These are phyloP conservation scores for Casuarina glauca DNA, from an alignment of 306 rosid genomes.

Conservation along the genomic window DNA sequence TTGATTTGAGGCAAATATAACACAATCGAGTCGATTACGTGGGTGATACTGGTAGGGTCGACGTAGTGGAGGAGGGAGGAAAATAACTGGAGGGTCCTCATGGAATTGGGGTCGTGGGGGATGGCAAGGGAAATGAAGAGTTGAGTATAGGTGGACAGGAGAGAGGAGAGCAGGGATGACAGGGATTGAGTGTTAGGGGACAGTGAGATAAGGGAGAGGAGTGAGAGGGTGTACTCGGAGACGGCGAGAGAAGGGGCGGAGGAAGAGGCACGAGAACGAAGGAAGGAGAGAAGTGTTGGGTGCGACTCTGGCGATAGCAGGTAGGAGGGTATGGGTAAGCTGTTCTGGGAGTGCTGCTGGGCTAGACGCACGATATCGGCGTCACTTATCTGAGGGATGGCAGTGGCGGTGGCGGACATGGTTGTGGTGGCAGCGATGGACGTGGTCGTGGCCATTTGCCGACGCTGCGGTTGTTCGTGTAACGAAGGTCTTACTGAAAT, in stretches of 20 bases:
- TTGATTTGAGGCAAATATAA: conserved; percentile 28
- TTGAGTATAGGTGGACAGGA: conserved; percentile 32
- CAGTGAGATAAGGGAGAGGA: conserved; percentile 38
- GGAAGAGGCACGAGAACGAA: conserved; percentile 31
- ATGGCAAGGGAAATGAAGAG: conserved; percentile 30
- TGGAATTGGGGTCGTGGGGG: conserved; percentile 40
- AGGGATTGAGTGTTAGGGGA: conserved; percentile 37
- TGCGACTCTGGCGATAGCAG: conserved; percentile 33
- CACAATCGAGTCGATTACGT: conserved; percentile 18
- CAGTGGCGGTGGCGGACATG: not conserved
- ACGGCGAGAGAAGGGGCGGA: conserved; percentile 30
- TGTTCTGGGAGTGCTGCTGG: conserved; percentile 14
- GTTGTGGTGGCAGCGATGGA: conserved; percentile 9
- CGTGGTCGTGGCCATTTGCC: not conserved
- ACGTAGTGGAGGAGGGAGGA: conserved; percentile 23
- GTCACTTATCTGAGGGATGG: conserved; percentile 11
- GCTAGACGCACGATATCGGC: conserved; percentile 38
- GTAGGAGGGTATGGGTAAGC: conserved; percentile 30
- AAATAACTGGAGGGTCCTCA: conserved; percentile 38
- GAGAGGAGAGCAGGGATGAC: conserved; percentile 35
- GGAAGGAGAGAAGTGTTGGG: conserved; percentile 34
- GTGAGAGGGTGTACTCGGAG: conserved; percentile 38
- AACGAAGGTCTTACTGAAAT: not conserved
- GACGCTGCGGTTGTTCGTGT: not conserved
- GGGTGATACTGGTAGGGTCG: conserved; percentile 9